Base-by-base conservation (phyloP, 371 early-diverging fungal species). In the Massospora cicadina region DNA sequence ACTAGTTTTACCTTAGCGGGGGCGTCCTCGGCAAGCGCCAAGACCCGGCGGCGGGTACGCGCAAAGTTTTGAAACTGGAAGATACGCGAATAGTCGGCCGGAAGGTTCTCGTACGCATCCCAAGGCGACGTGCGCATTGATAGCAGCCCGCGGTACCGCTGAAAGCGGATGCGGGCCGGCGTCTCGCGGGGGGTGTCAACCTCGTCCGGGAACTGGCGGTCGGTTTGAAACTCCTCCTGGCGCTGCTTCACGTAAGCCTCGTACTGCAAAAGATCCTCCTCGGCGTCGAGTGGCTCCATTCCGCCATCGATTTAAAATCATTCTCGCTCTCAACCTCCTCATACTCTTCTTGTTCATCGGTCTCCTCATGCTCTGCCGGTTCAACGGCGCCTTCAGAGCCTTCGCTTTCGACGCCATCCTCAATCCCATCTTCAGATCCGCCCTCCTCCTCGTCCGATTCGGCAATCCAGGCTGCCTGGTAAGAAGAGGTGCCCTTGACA, bases 91-190 rank as follows among this genome's bases (percentile, higher is more conserved):
- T 95, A 97, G 72, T 95, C 96, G 31, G 87, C 72, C 0, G 98
- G 98, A 65, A 97, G 75, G 74, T 94, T 93, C 75, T 97, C 98
- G 79, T 90, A 92, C 7, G 95, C 90, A 75, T 96, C 95, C 98
- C 98, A 98, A 21, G 92, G 86, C 1, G 94, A 91, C 21, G 90
- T 90, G 62, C 93, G 79, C 78, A 94, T 88, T 55, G 86, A 87
- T 74, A 91, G 87, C 66, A 98, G 77, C 31, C 95, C 96, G 70
- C 98, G 90, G 76, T 91, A 98, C 66, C 88, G 81, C 27, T 83
- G 84, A 74, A 95, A 95, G 65, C 96, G 80, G 54, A 79, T 78
- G 54, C 90, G 80, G 17, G 95, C 95, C 0, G 89, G 75, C 21
- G 84, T 72, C 66, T 93, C 85, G 67, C 81, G 75, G 5, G 96